Evolutionary conservation across 306 rosid genomes (phyloP), one percentile per base, ranked within the genome.

Genomic region (Astragalus glycyphyllos): DNA sequence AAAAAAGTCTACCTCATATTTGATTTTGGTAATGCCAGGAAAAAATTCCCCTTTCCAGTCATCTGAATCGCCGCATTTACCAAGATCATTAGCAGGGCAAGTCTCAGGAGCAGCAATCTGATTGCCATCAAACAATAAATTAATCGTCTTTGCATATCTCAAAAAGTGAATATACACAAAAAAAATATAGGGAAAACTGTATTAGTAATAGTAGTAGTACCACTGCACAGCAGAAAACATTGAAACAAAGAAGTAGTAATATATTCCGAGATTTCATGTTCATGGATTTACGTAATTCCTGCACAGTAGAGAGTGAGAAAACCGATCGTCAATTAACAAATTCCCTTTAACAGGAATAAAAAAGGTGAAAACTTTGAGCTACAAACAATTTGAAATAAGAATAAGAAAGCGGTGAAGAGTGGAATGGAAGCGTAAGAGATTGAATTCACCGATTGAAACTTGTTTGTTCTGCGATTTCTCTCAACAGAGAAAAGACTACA

Each of bases 31-130:
- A 77, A 94, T 86, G 62, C 55, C 95, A 29, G 92, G 91, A 68
- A 91, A 94, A 83, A 90, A 94, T 10, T 90, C 97, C 58, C 92
- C 97, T 75, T 87, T 72, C 97, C 97, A 94, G 17, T 70, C 87
- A 35, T 79, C 90, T 40, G 89, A 69, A 84, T 68, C 94, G 29
- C 71, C 44, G 42, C 96, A 87, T 9, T 74, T 72, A 65, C 45
- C 80, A 53, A 6, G 69, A 69, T 80, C 59, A 32, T 77, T 70
- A 37, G 89, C 99, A 55, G 95, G 95, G 50, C 97, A 89, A 9
- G 89, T 89, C 70, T 72, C 81, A 29, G 86, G 87, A 42, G 31
- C 77, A 57, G 79, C 92, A 83, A 75, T 80, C 98, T 94, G 77
- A 64, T 34, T 45, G 68, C 34, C 69, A 79, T 14, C 32, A 56